Evolutionary conservation across 2,329 filamentous ascomycete genomes (phyloP).

Genomic region (Alternaria sp.): DNA sequence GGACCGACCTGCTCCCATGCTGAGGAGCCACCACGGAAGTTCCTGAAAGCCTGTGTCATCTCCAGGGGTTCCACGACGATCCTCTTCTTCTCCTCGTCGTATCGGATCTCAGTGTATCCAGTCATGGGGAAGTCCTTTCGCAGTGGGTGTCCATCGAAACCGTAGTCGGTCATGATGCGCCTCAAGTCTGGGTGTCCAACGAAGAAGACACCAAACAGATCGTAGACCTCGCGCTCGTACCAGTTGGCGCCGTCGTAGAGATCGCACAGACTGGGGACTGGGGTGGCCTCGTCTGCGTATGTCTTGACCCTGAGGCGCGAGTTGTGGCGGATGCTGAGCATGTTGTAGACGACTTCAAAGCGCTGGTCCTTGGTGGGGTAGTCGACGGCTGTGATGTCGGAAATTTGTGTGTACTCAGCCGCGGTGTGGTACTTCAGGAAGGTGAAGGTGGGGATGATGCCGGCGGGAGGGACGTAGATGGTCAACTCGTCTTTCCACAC

Average conservation of each 20-base stretch:
- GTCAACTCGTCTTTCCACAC: slow-evolving; percentile 99
- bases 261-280: slow-evolving; percentile 84
- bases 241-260: slow-evolving; percentile 97
- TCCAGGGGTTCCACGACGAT: slow-evolving; percentile 98
- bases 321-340: slow-evolving; percentile 95
- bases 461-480: slow-evolving; percentile 88
- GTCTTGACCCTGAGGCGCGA: slow-evolving; percentile 97
- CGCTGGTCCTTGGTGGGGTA: slow-evolving; percentile 94
- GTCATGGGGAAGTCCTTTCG: slow-evolving; percentile 98
- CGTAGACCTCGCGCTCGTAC: slow-evolving; percentile 98
- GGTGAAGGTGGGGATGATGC: slow-evolving; percentile 87
- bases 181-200: slow-evolving; percentile 92
- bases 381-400: slow-evolving; percentile 92
- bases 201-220: slow-evolving; percentile 98
- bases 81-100: slow-evolving; percentile 99
- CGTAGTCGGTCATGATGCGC: slow-evolving; percentile 99
- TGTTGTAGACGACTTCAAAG: slow-evolving; percentile 98
- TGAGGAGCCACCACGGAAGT: slow-evolving; percentile 84
- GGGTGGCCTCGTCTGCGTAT: slow-evolving; percentile 94
- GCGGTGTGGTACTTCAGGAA: slow-evolving; percentile 99
- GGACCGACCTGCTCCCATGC: slow-evolving; percentile 73
- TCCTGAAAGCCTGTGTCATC: slow-evolving; percentile 97
- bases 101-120: slow-evolving; percentile 96
- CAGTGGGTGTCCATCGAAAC: slow-evolving; percentile 96
- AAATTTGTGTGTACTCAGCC: slow-evolving; percentile 93